Percentiles rank a stretch among this genome's conserved stretches.
phyloP scores from a whole-genome alignment of 2,329 filamentous ascomycete species.

The Sporothrix pseudoabietina region DNA sequence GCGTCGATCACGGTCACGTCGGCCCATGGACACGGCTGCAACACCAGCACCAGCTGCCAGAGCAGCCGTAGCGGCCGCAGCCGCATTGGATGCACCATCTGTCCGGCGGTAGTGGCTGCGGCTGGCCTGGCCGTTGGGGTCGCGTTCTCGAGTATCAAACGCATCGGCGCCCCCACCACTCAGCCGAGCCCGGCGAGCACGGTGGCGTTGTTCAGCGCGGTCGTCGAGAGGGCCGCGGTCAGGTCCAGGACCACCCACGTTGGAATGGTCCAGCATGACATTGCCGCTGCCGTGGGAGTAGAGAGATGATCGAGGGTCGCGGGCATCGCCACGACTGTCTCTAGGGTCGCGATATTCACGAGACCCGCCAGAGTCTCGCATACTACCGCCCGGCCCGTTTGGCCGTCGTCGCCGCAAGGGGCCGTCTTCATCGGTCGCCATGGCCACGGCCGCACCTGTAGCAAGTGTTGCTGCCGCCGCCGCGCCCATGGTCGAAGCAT shows the following conservation, averaged over 20 bases:
- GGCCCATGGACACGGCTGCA: conserved; percentile 1
- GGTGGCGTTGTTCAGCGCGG: background rate
- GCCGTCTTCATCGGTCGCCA: background rate
- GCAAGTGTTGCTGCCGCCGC: conserved; percentile 9
- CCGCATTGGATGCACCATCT: conserved; percentile 14
- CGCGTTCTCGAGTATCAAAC: background rate
- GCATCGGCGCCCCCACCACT: background rate
- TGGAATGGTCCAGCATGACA: conserved; percentile 10
- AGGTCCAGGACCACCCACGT: background rate
- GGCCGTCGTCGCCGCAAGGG: background rate
- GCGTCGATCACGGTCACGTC: background rate
- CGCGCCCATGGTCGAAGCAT: conserved; percentile 2
- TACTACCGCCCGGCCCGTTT: conserved; percentile 1
- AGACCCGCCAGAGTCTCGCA: background rate
- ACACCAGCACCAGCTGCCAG: conserved; percentile 10
- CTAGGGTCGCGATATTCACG: background rate
- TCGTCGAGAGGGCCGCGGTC: background rate
- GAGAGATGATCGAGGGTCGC: conserved; percentile 13
- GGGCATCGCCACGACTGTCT: background rate
- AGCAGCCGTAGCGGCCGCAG: conserved; percentile 15
- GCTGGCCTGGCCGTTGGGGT: background rate
- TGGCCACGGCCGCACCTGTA: background rate
- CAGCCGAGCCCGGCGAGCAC: background rate
- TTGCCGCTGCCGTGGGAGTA: conserved; percentile 27
- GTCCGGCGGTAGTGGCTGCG: background rate